Base-by-base conservation (phyloP, 23 red algal species). In the Gracilaria vermiculophylla region DNA sequence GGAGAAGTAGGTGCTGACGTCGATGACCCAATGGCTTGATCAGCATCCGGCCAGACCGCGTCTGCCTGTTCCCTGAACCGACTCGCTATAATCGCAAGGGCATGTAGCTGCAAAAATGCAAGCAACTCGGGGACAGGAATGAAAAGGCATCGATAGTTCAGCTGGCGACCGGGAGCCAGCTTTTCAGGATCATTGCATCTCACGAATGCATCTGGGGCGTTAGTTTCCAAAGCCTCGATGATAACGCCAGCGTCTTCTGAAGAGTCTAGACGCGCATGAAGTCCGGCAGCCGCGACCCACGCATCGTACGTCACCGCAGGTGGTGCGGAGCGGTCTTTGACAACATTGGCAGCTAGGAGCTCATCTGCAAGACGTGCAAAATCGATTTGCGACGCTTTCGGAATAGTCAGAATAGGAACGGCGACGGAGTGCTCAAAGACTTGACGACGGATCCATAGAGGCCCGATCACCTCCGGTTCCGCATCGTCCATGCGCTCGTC, bases 381-480 rank as follows among this genome's bases (percentile, higher is more conserved):
- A 75, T 91, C 87, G 53, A 91, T 91, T 56, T 91, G 75, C 16
- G 87, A 91, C 3, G 87, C 74, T 31, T 73, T 69, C 33, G 76
- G 24, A 42, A 67, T 74, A 69, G 78, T 78, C 3, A 92, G 89
- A 5, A 92, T 53, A 7, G 89, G 75, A 50, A 82, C 89, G 15
- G 80, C 77, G 5, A 81, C 87, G 15, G 89, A 92, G 27, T 92
- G 89, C 55, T 92, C 89, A 50, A 92, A 92, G 5, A 92, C 89
- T 41, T 84, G 89, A 36, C 89, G 89, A 12, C 89, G 89, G 60
- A 92, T 92, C 89, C 89, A 92, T 36, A 92, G 78, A 61, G 77
- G 76, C 7, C 89, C 89, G 87, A 88, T 88, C 84, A 40, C 29
- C 23, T 77, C 84, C 9, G 81, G 58, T 19, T 88, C 84, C 27